Percentiles rank a stretch among this genome's conserved stretches.
Evolutionary conservation across 139 green algal genomes (phyloP).

Genomic region (Chlorella sp.): DNA sequence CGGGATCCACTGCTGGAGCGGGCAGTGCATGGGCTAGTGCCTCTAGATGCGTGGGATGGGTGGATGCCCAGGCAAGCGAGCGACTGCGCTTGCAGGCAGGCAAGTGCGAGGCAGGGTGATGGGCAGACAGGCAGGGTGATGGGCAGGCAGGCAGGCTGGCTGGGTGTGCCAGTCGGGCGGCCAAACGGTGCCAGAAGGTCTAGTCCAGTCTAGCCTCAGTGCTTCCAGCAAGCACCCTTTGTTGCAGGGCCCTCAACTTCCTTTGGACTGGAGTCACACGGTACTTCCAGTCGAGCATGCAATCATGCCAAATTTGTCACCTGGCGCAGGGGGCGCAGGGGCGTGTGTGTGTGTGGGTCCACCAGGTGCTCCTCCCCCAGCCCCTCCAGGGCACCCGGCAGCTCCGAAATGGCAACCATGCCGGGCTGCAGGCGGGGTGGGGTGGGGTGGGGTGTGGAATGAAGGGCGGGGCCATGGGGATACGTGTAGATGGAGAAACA

Average conservation of each 20-base stretch:
- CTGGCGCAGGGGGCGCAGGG: not conserved
- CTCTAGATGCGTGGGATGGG: not conserved
- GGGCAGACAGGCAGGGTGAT: too few species aligned
- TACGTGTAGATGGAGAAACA: too few species aligned
- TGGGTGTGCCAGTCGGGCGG: not conserved
- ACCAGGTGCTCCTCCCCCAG: slow-evolving; percentile 42
- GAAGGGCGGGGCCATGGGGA: not conserved
- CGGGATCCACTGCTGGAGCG: not conserved
- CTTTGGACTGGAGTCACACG: too few species aligned
- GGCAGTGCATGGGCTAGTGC: not conserved
- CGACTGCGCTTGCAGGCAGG: not conserved
- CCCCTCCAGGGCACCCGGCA: slow-evolving; percentile 40
- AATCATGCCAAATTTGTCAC: not conserved
- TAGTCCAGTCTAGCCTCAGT: not conserved
- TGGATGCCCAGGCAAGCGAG: too few species aligned
- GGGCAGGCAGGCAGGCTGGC: not conserved
- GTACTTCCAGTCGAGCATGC: not conserved
- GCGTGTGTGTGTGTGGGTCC: not conserved
- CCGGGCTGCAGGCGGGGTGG: not conserved
- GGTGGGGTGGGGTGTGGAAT: not conserved
- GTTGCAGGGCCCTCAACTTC: too few species aligned
- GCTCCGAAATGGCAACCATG: slow-evolving; percentile 28
- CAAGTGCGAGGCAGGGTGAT: not conserved
- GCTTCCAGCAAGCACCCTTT: not conserved
- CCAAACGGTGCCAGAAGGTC: too few species aligned